phyloP scores from a whole-genome alignment of 1,139 yeast genomes.

The Nadsonia commutata region DNA sequence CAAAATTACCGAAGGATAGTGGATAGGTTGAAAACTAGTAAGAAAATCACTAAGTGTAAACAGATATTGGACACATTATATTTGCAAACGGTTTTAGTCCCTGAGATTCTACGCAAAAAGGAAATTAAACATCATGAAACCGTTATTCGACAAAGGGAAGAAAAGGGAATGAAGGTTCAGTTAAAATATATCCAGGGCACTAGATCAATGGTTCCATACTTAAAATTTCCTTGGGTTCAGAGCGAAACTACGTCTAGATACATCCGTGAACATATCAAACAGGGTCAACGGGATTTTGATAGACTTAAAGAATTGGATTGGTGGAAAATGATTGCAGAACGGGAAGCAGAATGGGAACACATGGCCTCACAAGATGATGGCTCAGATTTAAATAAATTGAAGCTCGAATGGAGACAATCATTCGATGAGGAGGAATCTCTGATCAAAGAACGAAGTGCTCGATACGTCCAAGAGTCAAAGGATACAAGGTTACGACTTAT shows the following conservation, averaged over 20 bases:
- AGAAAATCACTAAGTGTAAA: background rate
- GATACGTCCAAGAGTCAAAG: background rate
- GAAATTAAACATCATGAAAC: background rate
- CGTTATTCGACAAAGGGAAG: background rate
- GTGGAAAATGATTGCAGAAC: background rate
- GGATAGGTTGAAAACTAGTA: background rate
- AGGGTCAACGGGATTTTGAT: background rate
- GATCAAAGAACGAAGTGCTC: background rate
- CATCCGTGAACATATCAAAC: background rate
- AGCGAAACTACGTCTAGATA: background rate
- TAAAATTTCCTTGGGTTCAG: background rate
- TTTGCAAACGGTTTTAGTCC: background rate
- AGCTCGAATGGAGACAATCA: background rate
- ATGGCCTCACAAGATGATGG: background rate
- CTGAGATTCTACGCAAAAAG: background rate
- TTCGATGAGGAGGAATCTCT: background rate
- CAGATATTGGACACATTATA: background rate
- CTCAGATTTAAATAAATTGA: background rate
- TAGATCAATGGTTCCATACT: background rate
- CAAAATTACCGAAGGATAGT: background rate
- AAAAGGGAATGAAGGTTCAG: background rate
- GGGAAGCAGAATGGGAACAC: background rate
- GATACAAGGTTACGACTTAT: background rate
- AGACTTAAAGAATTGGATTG: background rate
- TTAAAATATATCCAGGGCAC: background rate